Conservation (phyloP, 495 filamentous ascomycete species). For the Evansstolkia leycettana region DNA sequence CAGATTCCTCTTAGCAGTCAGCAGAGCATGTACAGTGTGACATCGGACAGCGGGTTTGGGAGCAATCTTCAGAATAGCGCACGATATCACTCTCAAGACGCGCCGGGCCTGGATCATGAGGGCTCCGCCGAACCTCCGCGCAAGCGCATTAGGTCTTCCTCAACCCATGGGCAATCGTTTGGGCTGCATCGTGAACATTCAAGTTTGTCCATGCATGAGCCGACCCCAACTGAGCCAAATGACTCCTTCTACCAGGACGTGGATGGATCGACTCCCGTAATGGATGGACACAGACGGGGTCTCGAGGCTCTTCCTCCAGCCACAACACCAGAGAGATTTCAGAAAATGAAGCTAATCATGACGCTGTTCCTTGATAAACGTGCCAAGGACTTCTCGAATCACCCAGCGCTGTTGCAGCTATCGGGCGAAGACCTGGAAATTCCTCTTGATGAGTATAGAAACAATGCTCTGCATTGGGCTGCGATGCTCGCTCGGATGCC, state of each 20-base stretch:
- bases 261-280: conserved; percentile 35
- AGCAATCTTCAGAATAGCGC: conserved; percentile 29
- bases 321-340: conserved; percentile 49
- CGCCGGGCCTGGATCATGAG: conserved; percentile 33
- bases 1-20: conserved; percentile 45
- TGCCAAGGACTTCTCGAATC: conserved; percentile 49
- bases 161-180: conserved; percentile 32
- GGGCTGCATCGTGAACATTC: conserved; percentile 25
- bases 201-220: conserved; percentile 29
- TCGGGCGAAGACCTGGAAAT: conserved; percentile 77
- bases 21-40: conserved; percentile 52
- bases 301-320: conserved; percentile 60
- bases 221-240: conserved; percentile 77
- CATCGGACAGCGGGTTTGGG: conserved; percentile 52
- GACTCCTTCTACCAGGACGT: conserved; percentile 68
- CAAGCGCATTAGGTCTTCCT: conserved; percentile 57
- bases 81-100: conserved; percentile 32
- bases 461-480: conserved; percentile 95
- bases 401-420: conserved; percentile 55
- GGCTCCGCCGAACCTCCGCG: conserved; percentile 68
- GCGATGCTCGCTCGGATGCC: conserved; percentile 80
- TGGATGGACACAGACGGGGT: conserved; percentile 43
- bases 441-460: conserved; percentile 73
- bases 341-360: conserved; percentile 69
- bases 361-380: conserved; percentile 71